These are phyloP conservation scores for Kwoniella dendrophila DNA, from an alignment of 768 basidiomycete species.

Conservation along the genomic window DNA sequence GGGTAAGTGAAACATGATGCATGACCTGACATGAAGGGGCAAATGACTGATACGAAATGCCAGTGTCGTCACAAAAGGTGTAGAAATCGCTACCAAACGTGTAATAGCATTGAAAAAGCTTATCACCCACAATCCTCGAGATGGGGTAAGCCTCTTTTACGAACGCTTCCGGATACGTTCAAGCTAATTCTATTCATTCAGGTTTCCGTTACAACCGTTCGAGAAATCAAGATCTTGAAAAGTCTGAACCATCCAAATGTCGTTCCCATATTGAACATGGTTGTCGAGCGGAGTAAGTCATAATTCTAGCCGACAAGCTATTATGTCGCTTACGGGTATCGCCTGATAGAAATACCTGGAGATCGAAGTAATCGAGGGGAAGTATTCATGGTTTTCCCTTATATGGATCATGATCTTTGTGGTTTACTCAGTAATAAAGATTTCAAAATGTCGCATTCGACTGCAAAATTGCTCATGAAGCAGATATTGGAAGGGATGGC, in stretches of 20 bases:
- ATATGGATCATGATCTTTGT: slow-evolving; percentile 99
- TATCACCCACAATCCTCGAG: slow-evolving; percentile 93
- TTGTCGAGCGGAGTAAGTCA: slow-evolving; percentile 63
- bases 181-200: slow-evolving; percentile 26
- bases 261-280: slow-evolving; percentile 88
- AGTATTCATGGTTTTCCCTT: slow-evolving; percentile 98
- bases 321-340: neutral
- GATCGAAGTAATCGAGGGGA: slow-evolving; percentile 57
- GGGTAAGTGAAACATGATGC: slow-evolving; percentile 64
- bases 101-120: slow-evolving; percentile 90
- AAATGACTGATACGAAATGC: neutral
- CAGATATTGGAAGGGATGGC: slow-evolving; percentile 95
- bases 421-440: slow-evolving; percentile 85
- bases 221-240: slow-evolving; percentile 96
- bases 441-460: slow-evolving; percentile 75
- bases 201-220: slow-evolving; percentile 86
- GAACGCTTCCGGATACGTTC: neutral
- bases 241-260: slow-evolving; percentile 81
- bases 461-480: slow-evolving; percentile 94
- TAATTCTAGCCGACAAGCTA: neutral
- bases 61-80: slow-evolving; percentile 81
- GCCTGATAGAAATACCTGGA: slow-evolving; percentile 26
- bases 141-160: slow-evolving; percentile 66
- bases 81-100: slow-evolving; percentile 64
- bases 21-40: neutral